Evolutionary conservation across 495 filamentous ascomycete genomes (phyloP).

Genomic region (Xylaria intraflava): DNA sequence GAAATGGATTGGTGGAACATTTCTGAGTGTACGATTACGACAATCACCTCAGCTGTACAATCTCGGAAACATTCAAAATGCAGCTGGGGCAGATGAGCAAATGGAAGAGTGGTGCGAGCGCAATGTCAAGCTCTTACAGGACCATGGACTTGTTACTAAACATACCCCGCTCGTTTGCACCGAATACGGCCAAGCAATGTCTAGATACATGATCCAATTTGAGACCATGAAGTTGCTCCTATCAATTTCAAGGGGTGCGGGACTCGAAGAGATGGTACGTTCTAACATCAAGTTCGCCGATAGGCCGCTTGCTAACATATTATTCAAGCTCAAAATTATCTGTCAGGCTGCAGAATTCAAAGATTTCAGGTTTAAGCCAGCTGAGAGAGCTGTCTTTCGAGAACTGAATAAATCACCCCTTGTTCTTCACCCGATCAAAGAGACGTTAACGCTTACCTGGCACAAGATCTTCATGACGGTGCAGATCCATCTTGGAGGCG

Average conservation of each 20-base stretch:
- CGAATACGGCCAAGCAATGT: constrained; percentile 83
- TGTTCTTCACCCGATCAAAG: constrained; percentile 74
- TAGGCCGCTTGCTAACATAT: constrained; percentile 27
- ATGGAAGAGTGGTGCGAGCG: constrained; percentile 77
- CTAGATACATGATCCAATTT: constrained; percentile 86
- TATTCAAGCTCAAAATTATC: constrained; percentile 52
- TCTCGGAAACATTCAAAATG: constrained; percentile 32
- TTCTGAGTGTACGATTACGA: constrained; percentile 75
- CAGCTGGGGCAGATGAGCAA: constrained; percentile 57
- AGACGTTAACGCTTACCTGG: constrained; percentile 58
- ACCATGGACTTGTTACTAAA: constrained; percentile 50
- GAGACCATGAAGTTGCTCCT: constrained; percentile 79
- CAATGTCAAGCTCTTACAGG: constrained; percentile 64
- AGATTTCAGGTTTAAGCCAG: constrained; percentile 60
- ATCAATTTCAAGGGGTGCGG: constrained; percentile 51
- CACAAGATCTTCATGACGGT: constrained; percentile 89
- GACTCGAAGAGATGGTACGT: constrained; percentile 67
- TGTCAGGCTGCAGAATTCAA: constrained; percentile 62
- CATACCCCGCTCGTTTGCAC: constrained; percentile 55
- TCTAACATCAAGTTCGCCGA: background rate
- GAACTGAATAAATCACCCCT: constrained; percentile 69
- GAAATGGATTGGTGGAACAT: constrained; percentile 79
- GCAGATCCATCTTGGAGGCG: constrained; percentile 68
- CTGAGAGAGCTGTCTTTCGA: constrained; percentile 71
- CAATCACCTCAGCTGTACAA: constrained; percentile 76